These are phyloP conservation scores for Fusarium sublunatum DNA, from an alignment of 2,329 filamentous ascomycete genomes.

Conservation along the genomic window DNA sequence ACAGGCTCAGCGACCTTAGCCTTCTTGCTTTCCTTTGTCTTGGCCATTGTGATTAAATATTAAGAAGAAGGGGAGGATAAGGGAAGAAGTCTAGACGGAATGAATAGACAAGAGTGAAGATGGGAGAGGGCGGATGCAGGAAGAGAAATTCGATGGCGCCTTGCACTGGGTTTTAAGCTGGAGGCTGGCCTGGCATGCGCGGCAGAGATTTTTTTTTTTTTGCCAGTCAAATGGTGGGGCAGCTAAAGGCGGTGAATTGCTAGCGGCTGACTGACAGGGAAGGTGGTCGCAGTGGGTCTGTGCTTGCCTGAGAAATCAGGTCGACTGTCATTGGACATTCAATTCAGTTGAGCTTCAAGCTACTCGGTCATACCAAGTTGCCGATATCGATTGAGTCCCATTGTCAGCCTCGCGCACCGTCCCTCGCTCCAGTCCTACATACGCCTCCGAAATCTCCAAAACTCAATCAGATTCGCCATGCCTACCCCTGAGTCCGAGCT, in stretches of 20 bases:
- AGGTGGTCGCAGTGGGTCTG: conserved; percentile 35
- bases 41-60: conserved; percentile 66
- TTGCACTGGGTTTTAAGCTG: conserved; percentile 40
- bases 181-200: conserved; percentile 40
- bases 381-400: conserved; percentile 41
- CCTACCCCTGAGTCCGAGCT: conserved; percentile 84
- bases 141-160: conserved; percentile 25
- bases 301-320: conserved; percentile 49
- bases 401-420: conserved; percentile 32
- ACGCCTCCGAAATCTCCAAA: conserved; percentile 25
- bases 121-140: conserved; percentile 37
- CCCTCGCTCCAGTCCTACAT: conserved; percentile 21
- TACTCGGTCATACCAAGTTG: conserved; percentile 40
- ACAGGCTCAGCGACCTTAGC: conserved; percentile 64
- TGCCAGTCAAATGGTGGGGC: conserved; percentile 51
- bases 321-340: conserved; percentile 42
- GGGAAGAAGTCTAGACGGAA: conserved; percentile 21
- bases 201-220: conserved; percentile 46
- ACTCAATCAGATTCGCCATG: conserved; percentile 61
- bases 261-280: conserved; percentile 25
- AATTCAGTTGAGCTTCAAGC: conserved; percentile 46
- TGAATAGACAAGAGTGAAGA: conserved; percentile 27
- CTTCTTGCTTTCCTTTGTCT: conserved; percentile 66
- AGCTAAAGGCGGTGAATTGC: conserved; percentile 50
- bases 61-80: conserved; percentile 21